Base-by-base conservation (phyloP, 202 grass and related monocot genomes). In the Panicum virgatum region DNA sequence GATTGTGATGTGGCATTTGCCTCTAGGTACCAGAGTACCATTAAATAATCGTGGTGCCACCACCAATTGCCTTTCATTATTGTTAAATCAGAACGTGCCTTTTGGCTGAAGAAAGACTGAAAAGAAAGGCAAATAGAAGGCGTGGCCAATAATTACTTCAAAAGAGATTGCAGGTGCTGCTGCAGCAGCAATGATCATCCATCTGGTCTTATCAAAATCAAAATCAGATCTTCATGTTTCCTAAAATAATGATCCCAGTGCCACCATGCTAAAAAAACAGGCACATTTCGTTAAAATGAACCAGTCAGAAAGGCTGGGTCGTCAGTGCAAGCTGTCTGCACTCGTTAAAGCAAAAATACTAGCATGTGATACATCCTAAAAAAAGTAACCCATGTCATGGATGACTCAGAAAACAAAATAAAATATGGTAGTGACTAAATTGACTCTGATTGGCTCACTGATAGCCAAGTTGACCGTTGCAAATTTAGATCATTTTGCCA, bases 311-410 rank as follows among this genome's bases (percentile, higher is more conserved):
- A 13, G 59, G 25, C 30, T 51, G n/a, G 5, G 5, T 47, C 30
- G 59, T 51, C 2, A 12, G 9, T 3, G 76, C 30, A 53, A 10
- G 32, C 32, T 52, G 9, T 36, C 27, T 52, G 16, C 4, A 72
- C 69, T 51, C 48, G 22, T 22, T 36, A 53, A 72, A 72, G 69
- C 69, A 65, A 72, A 51, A 34, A 47, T 32, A 71, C n/a, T 6
- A 71, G 26, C 44, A 5, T 18, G 68, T 12, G 22, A 71, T 18
- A 29, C 38, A 18, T 4, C 9, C 66, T 12, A 18, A 46, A 46
- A 47, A 69, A 46, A 13, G n/a, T n/a, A 45, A 50, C 2, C 7
- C 19, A 79, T 52, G 62, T 40, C 11, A 79, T 37, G 43, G 46
- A 66, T 79, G 38, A 59, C 51, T 30, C 29, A 34, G 34, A 42